Conservation (phyloP, 2,329 filamentous ascomycete species). For the Cladorrhinum sp. region DNA sequence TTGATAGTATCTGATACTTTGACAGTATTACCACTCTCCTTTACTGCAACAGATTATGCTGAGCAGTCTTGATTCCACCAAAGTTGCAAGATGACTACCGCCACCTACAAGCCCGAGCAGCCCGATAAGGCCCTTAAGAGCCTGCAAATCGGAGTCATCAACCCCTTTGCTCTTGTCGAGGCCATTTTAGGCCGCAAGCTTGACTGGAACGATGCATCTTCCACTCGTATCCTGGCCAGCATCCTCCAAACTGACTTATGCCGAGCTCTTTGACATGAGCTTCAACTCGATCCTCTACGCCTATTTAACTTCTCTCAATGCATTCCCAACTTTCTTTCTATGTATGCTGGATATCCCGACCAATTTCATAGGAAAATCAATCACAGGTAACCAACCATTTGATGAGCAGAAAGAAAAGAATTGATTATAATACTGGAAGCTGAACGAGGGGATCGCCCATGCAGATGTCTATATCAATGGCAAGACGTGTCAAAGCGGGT, state of each 20-base stretch:
- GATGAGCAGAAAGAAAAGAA: no score
- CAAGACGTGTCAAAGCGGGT: no score
- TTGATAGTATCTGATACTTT: neutral
- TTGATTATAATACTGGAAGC: no score
- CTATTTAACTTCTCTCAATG: conserved; percentile 40
- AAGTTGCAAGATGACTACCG: conserved; percentile 8
- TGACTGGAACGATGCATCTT: conserved; percentile 34
- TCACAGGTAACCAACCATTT: no score
- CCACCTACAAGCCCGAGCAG: conserved; percentile 14
- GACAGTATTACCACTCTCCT: neutral
- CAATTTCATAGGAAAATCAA: no score
- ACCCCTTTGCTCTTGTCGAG: conserved; percentile 45
- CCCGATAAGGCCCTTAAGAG: conserved; percentile 40
- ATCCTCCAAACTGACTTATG: conserved; percentile 46
- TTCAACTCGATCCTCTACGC: conserved; percentile 42
- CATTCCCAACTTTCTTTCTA: no score
- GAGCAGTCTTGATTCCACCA: neutral
- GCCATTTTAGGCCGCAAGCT: conserved; percentile 42
- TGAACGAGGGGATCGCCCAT: no score
- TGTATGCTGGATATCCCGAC: no score
- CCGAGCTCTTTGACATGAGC: conserved; percentile 47
- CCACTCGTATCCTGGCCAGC: conserved; percentile 37
- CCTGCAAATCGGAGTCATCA: conserved; percentile 39
- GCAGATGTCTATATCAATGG: no score
- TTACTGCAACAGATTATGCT: neutral